Percentiles rank a stretch among this genome's conserved stretches.
phyloP scores from a whole-genome alignment of 2,329 filamentous ascomycete genomes.

The Clarireedia monteithiana region DNA sequence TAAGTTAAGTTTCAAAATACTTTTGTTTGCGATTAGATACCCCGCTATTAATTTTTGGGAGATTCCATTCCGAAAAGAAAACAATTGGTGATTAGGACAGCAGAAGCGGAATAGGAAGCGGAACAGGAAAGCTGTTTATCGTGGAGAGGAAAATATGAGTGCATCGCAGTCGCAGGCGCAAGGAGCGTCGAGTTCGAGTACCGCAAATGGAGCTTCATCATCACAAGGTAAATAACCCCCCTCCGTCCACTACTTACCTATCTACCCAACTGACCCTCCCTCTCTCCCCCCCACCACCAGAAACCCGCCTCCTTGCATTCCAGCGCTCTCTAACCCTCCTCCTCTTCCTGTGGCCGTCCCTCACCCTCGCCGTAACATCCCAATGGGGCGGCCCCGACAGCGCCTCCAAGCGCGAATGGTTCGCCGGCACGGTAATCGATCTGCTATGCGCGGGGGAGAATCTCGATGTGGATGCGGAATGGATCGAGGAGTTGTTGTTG shows the following conservation, averaged over 20 bases:
- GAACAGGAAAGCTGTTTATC: no score
- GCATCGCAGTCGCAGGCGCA: no score
- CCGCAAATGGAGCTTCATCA: neutral
- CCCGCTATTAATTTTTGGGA: no score
- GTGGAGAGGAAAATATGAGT: no score
- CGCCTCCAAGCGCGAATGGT: slow-evolving; percentile 94
- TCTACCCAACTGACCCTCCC: neutral
- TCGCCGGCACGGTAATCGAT: slow-evolving; percentile 79
- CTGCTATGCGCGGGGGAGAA: slow-evolving; percentile 49
- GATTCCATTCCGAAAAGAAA: no score
- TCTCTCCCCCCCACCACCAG: neutral
- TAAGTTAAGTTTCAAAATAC: no score
- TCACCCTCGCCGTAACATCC: slow-evolving; percentile 79
- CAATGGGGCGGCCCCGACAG: slow-evolving; percentile 76
- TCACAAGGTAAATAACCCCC: no score
- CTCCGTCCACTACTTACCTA: neutral
- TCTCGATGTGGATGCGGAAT: slow-evolving; percentile 61
- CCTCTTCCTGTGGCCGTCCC: slow-evolving; percentile 80
- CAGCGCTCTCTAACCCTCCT: slow-evolving; percentile 81
- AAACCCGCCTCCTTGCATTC: slow-evolving; percentile 53
- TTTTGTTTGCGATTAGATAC: no score
- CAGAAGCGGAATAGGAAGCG: no score
- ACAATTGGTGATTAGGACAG: no score
- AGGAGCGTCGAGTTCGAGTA: neutral
- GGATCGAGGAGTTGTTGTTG: slow-evolving; percentile 76